Evolutionary conservation across 1,284 basidiomycete genomes (phyloP), one percentile per base, ranked within the genome.

Genomic region (Ceratobasidium sp.): DNA sequence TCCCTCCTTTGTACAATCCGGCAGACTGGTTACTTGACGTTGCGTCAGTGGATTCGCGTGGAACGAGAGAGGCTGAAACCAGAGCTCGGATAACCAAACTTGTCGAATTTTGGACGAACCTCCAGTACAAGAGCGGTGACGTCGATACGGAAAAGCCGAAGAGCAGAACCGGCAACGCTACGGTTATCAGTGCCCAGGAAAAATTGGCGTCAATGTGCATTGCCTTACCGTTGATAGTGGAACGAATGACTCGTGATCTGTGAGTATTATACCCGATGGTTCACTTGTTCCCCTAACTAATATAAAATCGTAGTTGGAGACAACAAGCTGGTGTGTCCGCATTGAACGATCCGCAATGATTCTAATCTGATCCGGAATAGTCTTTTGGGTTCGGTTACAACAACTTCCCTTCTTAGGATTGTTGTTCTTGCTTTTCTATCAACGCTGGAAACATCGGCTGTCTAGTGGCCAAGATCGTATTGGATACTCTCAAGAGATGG

Each of bases 361-460:
- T 68, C 1, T 29, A 19, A 5, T 13, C 70, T 77, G 43, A 68
- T 62, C 19, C 44, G 15, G 9, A n/a, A 29, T 76, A 80, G 79
- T 83, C 4, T 85, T 85, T 77, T 83, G 84, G 79, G 83, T 83
- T 71, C 80, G 85, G 15, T 76, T 84, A 17, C 78, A 83, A 8
- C 84, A 85, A 71, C 81, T 82, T 1, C 84, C 85, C 2, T 79
- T 85, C 11, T 79, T 85, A 22, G 84, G 66, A 81, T 80, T 79
- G 7, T 74, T 85, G 73, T 84, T 85, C 79, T 82, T 85, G 76
- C 79, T 86, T 1, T 86, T 85, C 81, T 86, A 84, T 80, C 83
- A 83, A 56, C 82, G 85, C 1, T 78, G 85, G 13, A 81, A 76
- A 1, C 80, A 81, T 37, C 84, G 84, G 0, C 83, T 85, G 0